Percentiles rank a stretch among this genome's conserved stretches.
phyloP scores from a whole-genome alignment of 139 green algal species.

The Coccomyxa sp. region DNA sequence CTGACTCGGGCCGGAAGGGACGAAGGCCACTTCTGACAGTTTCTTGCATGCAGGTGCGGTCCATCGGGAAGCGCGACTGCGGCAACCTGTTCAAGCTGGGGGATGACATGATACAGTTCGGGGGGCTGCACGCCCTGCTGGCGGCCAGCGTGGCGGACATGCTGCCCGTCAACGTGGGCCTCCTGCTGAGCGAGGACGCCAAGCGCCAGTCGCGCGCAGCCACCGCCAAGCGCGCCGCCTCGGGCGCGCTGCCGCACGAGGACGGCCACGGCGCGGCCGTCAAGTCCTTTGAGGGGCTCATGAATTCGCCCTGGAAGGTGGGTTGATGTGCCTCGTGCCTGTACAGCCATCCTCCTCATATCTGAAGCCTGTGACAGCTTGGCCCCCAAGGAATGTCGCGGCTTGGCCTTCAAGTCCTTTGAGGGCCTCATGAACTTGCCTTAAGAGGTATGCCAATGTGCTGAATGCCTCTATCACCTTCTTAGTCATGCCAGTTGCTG shows the following conservation, averaged over 20 bases:
- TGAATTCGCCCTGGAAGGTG: conserved; percentile 36
- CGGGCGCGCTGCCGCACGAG: neutral
- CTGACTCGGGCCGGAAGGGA: too few relatives aligned
- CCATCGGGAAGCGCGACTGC: conserved; percentile 32
- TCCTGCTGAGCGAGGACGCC: conserved; percentile 46
- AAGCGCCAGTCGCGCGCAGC: conserved; percentile 27
- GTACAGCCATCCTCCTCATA: neutral
- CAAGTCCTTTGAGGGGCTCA: conserved; percentile 29
- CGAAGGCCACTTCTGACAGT: too few relatives aligned
- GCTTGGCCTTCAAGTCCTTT: conserved; percentile 17
- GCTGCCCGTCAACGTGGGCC: conserved; percentile 32
- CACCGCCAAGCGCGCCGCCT: neutral
- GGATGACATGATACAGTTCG: conserved; percentile 42
- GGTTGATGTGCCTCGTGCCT: neutral
- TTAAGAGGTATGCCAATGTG: conserved; percentile 14
- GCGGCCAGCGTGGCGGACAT: conserved; percentile 30
- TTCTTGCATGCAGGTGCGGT: conserved; percentile 34
- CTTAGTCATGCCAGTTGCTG: neutral
- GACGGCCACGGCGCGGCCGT: neutral
- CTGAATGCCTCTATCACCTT: neutral
- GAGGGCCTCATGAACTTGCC: conserved; percentile 32
- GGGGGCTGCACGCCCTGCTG: conserved; percentile 29
- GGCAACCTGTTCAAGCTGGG: conserved; percentile 35
- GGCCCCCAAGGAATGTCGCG: neutral
- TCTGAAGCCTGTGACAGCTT: neutral